These are phyloP conservation scores for Melaleuca alternifolia DNA, from an alignment of 345 rosid species.

Conservation along the genomic window DNA sequence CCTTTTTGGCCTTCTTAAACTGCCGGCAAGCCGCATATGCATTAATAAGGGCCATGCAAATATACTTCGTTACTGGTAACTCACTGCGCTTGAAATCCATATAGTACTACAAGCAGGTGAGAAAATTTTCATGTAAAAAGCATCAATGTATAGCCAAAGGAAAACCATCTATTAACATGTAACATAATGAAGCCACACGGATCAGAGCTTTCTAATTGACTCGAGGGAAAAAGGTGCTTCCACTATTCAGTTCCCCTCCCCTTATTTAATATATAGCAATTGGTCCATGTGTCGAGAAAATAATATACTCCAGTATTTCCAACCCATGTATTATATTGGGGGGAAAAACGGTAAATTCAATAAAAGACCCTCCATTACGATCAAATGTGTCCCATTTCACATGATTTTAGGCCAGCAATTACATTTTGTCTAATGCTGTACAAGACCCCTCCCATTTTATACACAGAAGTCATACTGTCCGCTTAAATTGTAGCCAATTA, in stretches of 20 bases:
- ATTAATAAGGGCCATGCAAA: slow-evolving; percentile 60
- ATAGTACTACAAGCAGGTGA: slow-evolving; percentile 33
- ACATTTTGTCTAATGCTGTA: not conserved
- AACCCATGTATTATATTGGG: not conserved
- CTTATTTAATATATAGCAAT: not conserved
- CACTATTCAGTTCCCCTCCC: not conserved
- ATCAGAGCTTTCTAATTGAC: not conserved
- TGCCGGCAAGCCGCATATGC: slow-evolving; percentile 66
- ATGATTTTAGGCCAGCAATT: not conserved
- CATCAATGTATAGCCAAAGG: not conserved
- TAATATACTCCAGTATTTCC: not conserved
- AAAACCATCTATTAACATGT: not conserved
- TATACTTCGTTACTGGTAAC: slow-evolving; percentile 39
- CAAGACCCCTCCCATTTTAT: not conserved
- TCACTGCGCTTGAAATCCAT: slow-evolving; percentile 32
- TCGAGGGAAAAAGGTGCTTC: not conserved
- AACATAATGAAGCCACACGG: not conserved
- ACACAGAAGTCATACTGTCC: not conserved
- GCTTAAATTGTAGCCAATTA: not conserved
- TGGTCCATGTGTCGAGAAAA: not conserved
- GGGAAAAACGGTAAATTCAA: not conserved
- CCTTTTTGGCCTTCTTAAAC: slow-evolving; percentile 86
- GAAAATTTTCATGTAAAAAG: not conserved
- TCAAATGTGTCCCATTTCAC: not conserved
- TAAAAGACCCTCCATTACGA: not conserved